Evolutionary conservation across 1,139 yeast genomes (phyloP).

Genomic region (Kodamaea fungicola): DNA sequence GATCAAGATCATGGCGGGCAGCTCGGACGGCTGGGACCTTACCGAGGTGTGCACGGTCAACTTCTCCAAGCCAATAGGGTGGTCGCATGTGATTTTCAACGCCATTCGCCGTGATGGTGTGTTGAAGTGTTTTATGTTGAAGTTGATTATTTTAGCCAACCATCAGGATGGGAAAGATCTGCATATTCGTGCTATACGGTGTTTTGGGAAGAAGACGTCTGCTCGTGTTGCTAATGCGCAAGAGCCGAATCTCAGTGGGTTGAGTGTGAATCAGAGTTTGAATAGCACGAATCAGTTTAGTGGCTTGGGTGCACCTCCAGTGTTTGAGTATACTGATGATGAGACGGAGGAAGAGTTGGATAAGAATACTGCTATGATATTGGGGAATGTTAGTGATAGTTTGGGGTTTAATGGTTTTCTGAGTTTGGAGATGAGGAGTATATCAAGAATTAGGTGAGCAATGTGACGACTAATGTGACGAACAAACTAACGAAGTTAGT

Average conservation of each 20-base stretch:
- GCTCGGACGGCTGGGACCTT: slow-evolving; percentile 76
- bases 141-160: slow-evolving; percentile 69
- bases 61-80: slow-evolving; percentile 75
- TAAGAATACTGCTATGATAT: slow-evolving; percentile 23
- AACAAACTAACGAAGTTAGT: no score
- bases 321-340: slow-evolving; percentile 7
- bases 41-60: slow-evolving; percentile 67
- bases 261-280: slow-evolving; percentile 8
- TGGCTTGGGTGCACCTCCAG: not conserved
- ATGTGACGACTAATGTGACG: no score
- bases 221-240: not conserved
- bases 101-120: slow-evolving; percentile 57
- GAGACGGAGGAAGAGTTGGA: slow-evolving; percentile 11
- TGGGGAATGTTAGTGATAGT: slow-evolving; percentile 37
- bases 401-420: slow-evolving; percentile 47
- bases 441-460: slow-evolving; percentile 39
- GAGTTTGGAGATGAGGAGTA: slow-evolving; percentile 35
- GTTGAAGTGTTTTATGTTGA: slow-evolving; percentile 69
- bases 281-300: slow-evolving; percentile 1
- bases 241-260: slow-evolving; percentile 8
- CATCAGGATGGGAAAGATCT: slow-evolving; percentile 98
- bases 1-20: slow-evolving; percentile 73
- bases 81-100: slow-evolving; percentile 74
- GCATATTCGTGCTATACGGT: slow-evolving; percentile 75
- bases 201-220: slow-evolving; percentile 35